Conservation (phyloP, 352 stramenopile species). For the Pythium guiyangense region DNA sequence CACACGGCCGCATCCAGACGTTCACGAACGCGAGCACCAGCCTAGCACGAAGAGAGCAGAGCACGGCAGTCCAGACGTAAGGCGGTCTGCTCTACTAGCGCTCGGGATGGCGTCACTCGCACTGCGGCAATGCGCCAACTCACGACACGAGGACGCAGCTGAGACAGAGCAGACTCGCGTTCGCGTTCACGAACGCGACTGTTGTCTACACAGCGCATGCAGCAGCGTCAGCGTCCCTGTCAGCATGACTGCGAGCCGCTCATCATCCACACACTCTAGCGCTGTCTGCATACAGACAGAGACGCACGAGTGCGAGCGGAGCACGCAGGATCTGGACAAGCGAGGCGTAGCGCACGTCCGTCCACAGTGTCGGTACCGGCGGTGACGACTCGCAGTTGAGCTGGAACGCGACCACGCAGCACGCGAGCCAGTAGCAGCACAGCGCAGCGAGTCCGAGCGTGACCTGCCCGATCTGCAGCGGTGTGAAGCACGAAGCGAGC, state of each 20-base stretch:
- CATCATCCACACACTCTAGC: background rate
- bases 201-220: conserved; percentile 19
- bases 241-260: background rate
- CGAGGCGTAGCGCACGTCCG: conserved; percentile 41
- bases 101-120: background rate
- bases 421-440: too few species aligned
- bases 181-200: conserved; percentile 34
- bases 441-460: too few species aligned
- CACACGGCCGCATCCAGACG: conserved; percentile 40
- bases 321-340: conserved; percentile 30
- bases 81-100: too few species aligned
- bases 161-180: conserved; percentile 27
- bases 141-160: conserved; percentile 28
- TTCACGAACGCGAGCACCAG: conserved; percentile 26
- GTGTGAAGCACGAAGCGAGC: too few species aligned
- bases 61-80: background rate
- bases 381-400: conserved; percentile 44
- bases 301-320: conserved; percentile 43
- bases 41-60: conserved; percentile 5
- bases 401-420: too few species aligned
- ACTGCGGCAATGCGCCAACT: background rate
- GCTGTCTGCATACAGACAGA: background rate
- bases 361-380: conserved; percentile 54
- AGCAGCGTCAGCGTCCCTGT: background rate
- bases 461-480: too few species aligned